Conservation (phyloP, 2,329 filamentous ascomycete genomes). For the Colletotrichum truncatum region DNA sequence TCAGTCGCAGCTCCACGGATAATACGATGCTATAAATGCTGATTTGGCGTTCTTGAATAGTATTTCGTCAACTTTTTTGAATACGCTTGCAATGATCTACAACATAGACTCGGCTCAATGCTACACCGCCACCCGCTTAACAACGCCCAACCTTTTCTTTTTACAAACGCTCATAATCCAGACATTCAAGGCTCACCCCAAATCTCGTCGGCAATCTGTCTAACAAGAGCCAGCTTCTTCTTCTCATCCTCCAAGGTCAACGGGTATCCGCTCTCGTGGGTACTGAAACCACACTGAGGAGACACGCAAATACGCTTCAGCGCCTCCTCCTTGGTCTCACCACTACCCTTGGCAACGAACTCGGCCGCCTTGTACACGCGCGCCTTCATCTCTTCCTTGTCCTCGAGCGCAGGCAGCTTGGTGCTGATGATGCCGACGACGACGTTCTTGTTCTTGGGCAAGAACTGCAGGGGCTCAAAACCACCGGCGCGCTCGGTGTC, state of each 20-base stretch:
- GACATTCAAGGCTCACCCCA: conserved; percentile 57
- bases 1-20: no score
- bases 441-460: conserved; percentile 70
- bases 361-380: conserved; percentile 70
- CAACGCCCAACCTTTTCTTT: neutral
- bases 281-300: conserved; percentile 80
- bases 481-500: conserved; percentile 72
- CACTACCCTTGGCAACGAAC: conserved; percentile 74
- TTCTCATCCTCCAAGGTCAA: conserved; percentile 76
- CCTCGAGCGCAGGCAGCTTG: conserved; percentile 69
- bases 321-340: conserved; percentile 71
- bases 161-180: no score
- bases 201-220: conserved; percentile 76
- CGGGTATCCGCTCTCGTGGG: conserved; percentile 77
- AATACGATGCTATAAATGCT: no score
- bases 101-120: neutral
- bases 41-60: no score
- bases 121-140: neutral
- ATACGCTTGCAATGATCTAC: neutral
- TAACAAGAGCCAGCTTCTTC: conserved; percentile 76
- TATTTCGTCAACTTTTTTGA: no score
- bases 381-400: conserved; percentile 70
- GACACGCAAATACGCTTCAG: conserved; percentile 74
- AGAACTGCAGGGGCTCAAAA: conserved; percentile 70
- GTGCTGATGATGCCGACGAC: conserved; percentile 72